Conservation (phyloP, 805 yeast species). For the Barnettozyma siamensis region DNA sequence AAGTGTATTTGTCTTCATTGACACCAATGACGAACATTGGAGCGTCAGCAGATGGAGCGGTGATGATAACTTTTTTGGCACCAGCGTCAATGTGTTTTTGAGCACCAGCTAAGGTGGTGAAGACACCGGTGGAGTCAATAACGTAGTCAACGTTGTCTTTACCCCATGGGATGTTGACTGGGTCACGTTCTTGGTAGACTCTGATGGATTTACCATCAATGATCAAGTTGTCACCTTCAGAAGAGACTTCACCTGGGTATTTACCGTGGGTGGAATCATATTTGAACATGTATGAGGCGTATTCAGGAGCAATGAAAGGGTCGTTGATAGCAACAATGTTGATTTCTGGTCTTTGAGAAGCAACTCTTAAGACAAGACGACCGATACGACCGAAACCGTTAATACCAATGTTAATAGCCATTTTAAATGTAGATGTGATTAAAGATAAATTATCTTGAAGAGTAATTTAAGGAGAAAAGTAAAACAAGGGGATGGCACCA, state of each 20-base stretch:
- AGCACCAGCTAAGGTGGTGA: constrained; percentile 59
- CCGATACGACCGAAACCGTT: constrained; percentile 75
- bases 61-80: constrained; percentile 68
- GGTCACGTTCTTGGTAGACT: constrained; percentile 63
- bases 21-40: constrained; percentile 75
- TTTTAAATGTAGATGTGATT: constrained; percentile 16
- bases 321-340: constrained; percentile 64
- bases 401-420: constrained; percentile 57
- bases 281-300: constrained; percentile 72
- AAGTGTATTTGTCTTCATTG: constrained; percentile 52
- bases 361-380: constrained; percentile 61
- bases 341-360: constrained; percentile 45
- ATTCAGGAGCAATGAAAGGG: constrained; percentile 63
- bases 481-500: neutral
- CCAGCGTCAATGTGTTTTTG: constrained; percentile 68
- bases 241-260: constrained; percentile 51
- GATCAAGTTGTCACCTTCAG: constrained; percentile 45
- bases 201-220: constrained; percentile 46
- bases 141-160: constrained; percentile 55
- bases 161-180: constrained; percentile 66
- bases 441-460: neutral
- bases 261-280: constrained; percentile 69
- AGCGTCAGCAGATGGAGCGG: constrained; percentile 67
- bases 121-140: constrained; percentile 68
- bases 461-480: neutral